phyloP scores from a whole-genome alignment of 306 rosid species.

The Luffa acutangula region DNA sequence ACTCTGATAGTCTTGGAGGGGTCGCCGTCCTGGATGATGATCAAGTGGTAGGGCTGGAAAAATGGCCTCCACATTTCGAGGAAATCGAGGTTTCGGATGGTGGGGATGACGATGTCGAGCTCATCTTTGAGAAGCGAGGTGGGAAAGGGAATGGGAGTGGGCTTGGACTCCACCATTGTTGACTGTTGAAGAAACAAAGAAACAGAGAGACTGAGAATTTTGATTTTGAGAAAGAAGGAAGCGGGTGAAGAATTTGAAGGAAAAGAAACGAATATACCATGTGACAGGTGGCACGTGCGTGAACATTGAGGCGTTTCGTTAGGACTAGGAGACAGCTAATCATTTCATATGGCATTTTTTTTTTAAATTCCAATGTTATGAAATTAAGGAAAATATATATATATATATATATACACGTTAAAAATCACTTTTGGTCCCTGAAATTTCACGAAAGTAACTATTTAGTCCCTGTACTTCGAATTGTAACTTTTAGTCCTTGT shows the following conservation, averaged over 20 bases:
- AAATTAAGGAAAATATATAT: too few species aligned
- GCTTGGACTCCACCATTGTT: constrained; percentile 23
- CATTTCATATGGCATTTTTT: neutral
- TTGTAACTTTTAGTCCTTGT: too few species aligned
- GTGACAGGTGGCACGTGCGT: constrained; percentile 5
- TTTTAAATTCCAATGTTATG: too few species aligned
- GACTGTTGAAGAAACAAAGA: neutral
- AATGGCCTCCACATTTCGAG: constrained; percentile 71
- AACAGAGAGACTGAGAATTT: neutral
- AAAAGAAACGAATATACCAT: neutral
- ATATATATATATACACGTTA: too few species aligned
- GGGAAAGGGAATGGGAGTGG: constrained; percentile 30
- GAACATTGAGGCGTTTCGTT: neutral
- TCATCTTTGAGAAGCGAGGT: constrained; percentile 51
- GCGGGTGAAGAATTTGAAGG: neutral
- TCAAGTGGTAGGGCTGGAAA: constrained; percentile 57
- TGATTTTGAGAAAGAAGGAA: neutral
- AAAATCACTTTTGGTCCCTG: too few species aligned
- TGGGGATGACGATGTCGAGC: constrained; percentile 75
- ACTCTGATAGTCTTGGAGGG: constrained; percentile 52
- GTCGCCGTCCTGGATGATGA: constrained; percentile 83
- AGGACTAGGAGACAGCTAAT: neutral
- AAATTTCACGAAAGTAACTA: too few species aligned
- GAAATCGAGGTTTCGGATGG: constrained; percentile 70
- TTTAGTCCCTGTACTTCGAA: too few species aligned